Base-by-base conservation (phyloP, 208 protist genomes). In the Crithidia thermophila region DNA sequence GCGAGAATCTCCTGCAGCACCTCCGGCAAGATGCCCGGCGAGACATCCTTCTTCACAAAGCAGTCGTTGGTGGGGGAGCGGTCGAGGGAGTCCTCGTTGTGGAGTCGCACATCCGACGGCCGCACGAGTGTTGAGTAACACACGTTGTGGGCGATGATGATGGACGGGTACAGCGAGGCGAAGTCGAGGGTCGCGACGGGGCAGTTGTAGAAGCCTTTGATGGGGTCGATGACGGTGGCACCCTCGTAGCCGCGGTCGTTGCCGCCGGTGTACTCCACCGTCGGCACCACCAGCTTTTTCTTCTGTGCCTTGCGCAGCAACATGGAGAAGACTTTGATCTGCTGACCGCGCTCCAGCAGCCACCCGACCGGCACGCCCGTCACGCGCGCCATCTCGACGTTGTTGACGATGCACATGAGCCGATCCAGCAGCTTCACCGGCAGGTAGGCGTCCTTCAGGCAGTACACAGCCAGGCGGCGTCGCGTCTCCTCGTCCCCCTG, bases 111-210 rank as follows among this genome's bases (percentile, higher is more conserved):
- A 6, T 94, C 81, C 3, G 49, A 2, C 11, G 74, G 79, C 0
- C 79, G 80, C 16, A 97, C 74, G n/a, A 93, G 74, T 25, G 93
- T 96, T 46, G 90, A 98, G 79, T 99, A 99, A 82, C 99, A 99
- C 37, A 99, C 82, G 82, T 99, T 99, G 85, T 99, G 98, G 4
- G 99, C 99, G 76, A 99, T 99, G 95, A 99, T 99, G 84, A 99
- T 99, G n/a, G 98, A 99, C 20, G 99, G 99, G 88, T 99, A 99
- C 50, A 99, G 96, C 40, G 98, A 99, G 16, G 98, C 95, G 79
- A 99, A 99, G 82, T 99, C 99, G 25, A 99, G 90, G 3, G 99
- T 99, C 6, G 94, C 87, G 58, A 99, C 98, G 21, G 98, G 98
- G 67, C 86, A 93, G 98, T 98, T 91, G 87, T 99, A 99, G 67